phyloP scores from a whole-genome alignment of 2,329 filamentous ascomycete species.

The Ascochyta fabae region DNA sequence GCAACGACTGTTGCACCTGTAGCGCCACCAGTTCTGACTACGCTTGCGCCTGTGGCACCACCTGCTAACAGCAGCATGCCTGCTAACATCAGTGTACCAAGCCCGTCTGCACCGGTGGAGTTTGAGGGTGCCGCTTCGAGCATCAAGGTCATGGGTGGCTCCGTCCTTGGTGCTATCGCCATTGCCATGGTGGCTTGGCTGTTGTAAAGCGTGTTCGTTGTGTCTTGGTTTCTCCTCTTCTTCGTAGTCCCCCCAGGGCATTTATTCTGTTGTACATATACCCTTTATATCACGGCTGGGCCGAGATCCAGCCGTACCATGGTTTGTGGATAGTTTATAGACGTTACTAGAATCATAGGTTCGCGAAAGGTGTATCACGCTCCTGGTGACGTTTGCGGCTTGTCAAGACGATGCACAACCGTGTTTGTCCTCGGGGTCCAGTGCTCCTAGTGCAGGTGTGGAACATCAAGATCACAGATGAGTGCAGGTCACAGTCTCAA shows the following conservation, averaged over 20 bases:
- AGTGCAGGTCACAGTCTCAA: neutral
- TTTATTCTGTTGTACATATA: conserved; percentile 23
- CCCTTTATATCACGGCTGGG: conserved; percentile 17
- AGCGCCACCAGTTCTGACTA: conserved; percentile 21
- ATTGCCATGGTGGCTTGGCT: conserved; percentile 29
- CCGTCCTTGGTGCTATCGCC: conserved; percentile 27
- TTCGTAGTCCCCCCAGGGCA: conserved; percentile 11
- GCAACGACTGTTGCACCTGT: conserved; percentile 14
- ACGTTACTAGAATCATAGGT: conserved; percentile 4
- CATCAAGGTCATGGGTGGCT: conserved; percentile 22
- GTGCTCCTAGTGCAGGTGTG: neutral
- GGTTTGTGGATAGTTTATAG: conserved; percentile 18
- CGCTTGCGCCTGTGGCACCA: conserved; percentile 21
- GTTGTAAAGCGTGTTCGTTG: conserved; percentile 20
- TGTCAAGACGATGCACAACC: neutral
- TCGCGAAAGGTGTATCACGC: neutral
- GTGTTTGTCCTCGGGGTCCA: neutral
- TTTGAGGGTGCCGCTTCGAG: conserved; percentile 36
- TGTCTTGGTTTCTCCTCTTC: conserved; percentile 9
- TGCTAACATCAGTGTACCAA: conserved; percentile 32
- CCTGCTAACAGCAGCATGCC: conserved; percentile 34
- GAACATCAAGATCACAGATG: neutral
- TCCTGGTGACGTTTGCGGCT: conserved; percentile 2
- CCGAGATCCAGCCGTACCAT: conserved; percentile 8
- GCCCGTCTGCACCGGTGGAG: conserved; percentile 20